phyloP scores from a whole-genome alignment of 345 rosid species.

The Brassica cretica region DNA sequence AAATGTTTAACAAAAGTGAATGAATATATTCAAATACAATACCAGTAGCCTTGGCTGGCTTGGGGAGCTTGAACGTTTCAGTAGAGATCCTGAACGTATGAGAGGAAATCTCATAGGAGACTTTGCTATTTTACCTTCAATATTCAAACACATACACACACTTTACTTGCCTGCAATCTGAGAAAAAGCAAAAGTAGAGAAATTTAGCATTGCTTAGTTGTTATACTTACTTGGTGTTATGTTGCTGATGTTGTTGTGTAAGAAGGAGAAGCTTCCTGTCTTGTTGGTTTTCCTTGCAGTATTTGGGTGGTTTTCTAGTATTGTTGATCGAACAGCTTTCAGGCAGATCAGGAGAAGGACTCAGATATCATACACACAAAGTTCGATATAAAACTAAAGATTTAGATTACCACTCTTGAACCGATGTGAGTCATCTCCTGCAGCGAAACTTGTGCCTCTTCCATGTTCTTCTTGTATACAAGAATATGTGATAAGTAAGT shows the following conservation, averaged over 20 bases:
- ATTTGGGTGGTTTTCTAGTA: conserved; percentile 43
- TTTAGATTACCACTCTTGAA: conserved; percentile 45
- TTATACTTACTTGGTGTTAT: conserved; percentile 40
- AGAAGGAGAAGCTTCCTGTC: conserved; percentile 42
- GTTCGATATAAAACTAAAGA: neutral
- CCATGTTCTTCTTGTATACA: conserved; percentile 23
- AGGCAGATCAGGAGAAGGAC: conserved; percentile 4
- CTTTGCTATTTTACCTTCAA: conserved; percentile 49
- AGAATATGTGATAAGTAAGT: conserved; percentile 37
- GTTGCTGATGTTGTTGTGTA: conserved; percentile 29
- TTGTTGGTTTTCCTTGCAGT: conserved; percentile 40
- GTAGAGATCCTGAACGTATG: conserved; percentile 48
- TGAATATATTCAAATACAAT: neutral
- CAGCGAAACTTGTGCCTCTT: conserved; percentile 34
- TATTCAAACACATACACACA: conserved; percentile 7
- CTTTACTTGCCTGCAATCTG: neutral
- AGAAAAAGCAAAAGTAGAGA: neutral
- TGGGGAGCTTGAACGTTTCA: conserved; percentile 58
- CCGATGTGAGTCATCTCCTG: conserved; percentile 42
- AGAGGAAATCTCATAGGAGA: conserved; percentile 59
- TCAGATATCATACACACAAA: conserved; percentile 13
- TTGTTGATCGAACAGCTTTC: conserved; percentile 49
- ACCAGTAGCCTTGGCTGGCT: conserved; percentile 45
- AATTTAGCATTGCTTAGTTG: neutral
- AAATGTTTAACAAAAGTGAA: conserved; percentile 35